Conservation (phyloP, 208 protist species). For the Angomonas desouzai region DNA sequence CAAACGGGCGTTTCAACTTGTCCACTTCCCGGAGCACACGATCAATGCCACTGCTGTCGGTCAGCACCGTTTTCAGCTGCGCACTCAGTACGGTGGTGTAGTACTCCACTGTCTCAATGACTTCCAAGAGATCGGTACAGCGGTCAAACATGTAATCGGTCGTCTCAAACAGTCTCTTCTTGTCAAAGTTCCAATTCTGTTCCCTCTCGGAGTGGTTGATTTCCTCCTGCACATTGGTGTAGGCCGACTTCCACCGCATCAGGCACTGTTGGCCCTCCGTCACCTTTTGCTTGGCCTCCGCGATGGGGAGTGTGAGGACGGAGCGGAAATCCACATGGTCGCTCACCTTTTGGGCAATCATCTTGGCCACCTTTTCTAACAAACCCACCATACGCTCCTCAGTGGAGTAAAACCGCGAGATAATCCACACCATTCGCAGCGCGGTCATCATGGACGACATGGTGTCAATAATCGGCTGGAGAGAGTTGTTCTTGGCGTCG, state of each 20-base stretch:
- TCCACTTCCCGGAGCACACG: constrained; percentile 93
- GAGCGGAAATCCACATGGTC: constrained; percentile 92
- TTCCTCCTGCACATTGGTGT: constrained; percentile 92
- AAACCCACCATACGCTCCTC: constrained; percentile 98
- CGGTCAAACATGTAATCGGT: constrained; percentile 97
- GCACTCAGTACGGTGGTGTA: constrained; percentile 96
- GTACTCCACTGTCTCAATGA: constrained; percentile 94
- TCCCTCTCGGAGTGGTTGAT: constrained; percentile 95
- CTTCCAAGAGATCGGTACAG: constrained; percentile 94
- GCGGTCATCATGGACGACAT: constrained; percentile 98
- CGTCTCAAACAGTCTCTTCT: constrained; percentile 94
- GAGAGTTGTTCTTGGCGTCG: constrained; percentile 55
- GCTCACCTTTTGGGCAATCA: constrained; percentile 95
- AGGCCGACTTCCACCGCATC: constrained; percentile 93
- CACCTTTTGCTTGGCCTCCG: constrained; percentile 82
- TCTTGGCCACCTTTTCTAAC: constrained; percentile 95
- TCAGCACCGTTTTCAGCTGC: constrained; percentile 96
- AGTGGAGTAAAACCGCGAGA: constrained; percentile 98
- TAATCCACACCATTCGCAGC: constrained; percentile 99
- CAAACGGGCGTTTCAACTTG: constrained; percentile 93
- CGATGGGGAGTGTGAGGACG: constrained; percentile 73
- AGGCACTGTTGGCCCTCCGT: constrained; percentile 90
- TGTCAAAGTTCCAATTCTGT: constrained; percentile 98
- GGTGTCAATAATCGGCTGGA: constrained; percentile 96
- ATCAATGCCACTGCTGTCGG: constrained; percentile 95